Evolutionary conservation across 2,329 filamentous ascomycete genomes (phyloP).

Genomic region (Fonsecaea pedrosoi): DNA sequence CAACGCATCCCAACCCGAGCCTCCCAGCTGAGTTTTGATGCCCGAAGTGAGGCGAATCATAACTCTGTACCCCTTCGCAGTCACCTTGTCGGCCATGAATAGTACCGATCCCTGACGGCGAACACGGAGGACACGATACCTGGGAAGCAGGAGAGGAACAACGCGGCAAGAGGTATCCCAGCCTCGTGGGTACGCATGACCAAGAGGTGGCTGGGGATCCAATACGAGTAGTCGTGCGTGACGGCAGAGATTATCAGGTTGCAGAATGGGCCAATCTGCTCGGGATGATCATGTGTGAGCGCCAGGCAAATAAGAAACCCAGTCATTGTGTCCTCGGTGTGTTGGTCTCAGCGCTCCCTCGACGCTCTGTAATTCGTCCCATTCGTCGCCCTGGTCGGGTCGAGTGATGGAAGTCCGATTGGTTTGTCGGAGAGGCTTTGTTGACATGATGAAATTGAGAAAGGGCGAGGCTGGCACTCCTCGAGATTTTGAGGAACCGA

Average conservation of each 20-base stretch:
- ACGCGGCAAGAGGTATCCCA: not conserved
- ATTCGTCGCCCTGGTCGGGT: conserved; percentile 8
- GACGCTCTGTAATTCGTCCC: conserved; percentile 6
- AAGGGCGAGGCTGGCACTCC: not conserved
- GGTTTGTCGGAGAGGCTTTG: conserved; percentile 5
- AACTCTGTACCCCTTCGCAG: not conserved
- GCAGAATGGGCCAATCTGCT: not conserved
- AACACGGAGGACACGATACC: not conserved
- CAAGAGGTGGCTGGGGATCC: not conserved
- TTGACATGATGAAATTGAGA: conserved; percentile 9
- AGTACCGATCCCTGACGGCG: not conserved
- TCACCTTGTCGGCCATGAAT: not conserved
- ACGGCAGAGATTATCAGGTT: not conserved
- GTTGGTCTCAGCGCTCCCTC: conserved; percentile 5
- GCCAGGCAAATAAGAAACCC: conserved; percentile 5
- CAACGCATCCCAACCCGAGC: conserved; percentile 3
- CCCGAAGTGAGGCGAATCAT: conserved; percentile 8
- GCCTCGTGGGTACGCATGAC: conserved; percentile 3
- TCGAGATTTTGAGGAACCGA: not conserved
- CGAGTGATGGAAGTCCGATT: conserved; percentile 6
- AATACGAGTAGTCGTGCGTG: not conserved
- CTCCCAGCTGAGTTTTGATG: conserved; percentile 2
- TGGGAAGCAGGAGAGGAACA: not conserved
- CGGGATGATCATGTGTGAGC: not conserved
- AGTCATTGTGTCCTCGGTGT: conserved; percentile 2